Conservation (phyloP, 2,329 filamentous ascomycete species). For the Sclerotinia minor region DNA sequence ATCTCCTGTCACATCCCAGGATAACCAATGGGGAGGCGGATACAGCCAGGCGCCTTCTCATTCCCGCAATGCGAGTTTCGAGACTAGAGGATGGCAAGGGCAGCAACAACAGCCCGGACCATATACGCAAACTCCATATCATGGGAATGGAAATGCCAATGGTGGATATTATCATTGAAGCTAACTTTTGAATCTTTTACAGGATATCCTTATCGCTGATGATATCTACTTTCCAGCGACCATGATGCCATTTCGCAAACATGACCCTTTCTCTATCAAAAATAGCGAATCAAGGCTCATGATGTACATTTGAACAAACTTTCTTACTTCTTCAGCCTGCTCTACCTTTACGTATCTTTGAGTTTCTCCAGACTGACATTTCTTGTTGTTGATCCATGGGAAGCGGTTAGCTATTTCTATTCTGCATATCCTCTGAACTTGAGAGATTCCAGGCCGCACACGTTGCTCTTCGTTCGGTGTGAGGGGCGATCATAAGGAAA, state of each 20-base stretch:
- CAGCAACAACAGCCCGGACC: slow-evolving; percentile 20
- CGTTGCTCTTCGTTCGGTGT: not conserved
- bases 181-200: slow-evolving; percentile 22
- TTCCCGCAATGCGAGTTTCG: slow-evolving; percentile 17
- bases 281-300: not conserved
- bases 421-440: not conserved
- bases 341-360: not conserved
- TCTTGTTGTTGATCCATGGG: not conserved
- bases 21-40: slow-evolving; percentile 19
- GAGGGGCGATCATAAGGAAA: slow-evolving; percentile 18
- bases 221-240: slow-evolving; percentile 13
- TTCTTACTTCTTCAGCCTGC: not conserved
- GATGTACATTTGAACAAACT: slow-evolving; percentile 19
- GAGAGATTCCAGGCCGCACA: not conserved
- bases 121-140: slow-evolving; percentile 17
- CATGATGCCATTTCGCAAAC: not conserved
- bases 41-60: slow-evolving; percentile 20
- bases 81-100: slow-evolving; percentile 23
- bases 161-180: slow-evolving; percentile 27
- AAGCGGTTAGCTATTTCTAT: not conserved
- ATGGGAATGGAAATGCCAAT: slow-evolving; percentile 18
- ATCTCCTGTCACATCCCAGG: slow-evolving; percentile 14
- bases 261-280: not conserved
- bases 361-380: not conserved
- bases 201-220: slow-evolving; percentile 27